These are phyloP conservation scores for Yamadazyma scolyti DNA, from an alignment of 805 yeast species.

Conservation along the genomic window DNA sequence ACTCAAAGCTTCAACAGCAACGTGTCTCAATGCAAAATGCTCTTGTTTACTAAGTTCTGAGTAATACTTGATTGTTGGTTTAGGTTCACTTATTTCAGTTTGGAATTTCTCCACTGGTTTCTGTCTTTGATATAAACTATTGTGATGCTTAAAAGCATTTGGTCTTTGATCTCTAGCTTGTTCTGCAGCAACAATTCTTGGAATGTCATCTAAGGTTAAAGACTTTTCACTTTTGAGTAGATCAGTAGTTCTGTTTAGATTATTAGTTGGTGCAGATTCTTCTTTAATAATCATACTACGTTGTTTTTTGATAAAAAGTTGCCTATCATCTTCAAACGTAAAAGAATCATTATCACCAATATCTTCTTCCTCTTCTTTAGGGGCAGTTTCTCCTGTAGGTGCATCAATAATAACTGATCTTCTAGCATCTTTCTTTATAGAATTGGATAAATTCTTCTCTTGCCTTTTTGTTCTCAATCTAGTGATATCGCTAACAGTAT, in stretches of 20 bases:
- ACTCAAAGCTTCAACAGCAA: slow-evolving; percentile 52
- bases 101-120: slow-evolving; percentile 7
- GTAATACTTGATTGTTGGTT: slow-evolving; percentile 41
- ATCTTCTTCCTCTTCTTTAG: slow-evolving; percentile 11
- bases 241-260: slow-evolving; percentile 62
- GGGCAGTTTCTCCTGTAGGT: slow-evolving; percentile 44
- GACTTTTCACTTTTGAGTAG: slow-evolving; percentile 77
- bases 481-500: slow-evolving; percentile 62
- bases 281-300: slow-evolving; percentile 28
- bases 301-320: slow-evolving; percentile 16
- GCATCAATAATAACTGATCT: slow-evolving; percentile 64
- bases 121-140: slow-evolving; percentile 37
- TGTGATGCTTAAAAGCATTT: slow-evolving; percentile 84
- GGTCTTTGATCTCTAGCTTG: slow-evolving; percentile 93
- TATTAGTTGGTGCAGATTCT: slow-evolving; percentile 38
- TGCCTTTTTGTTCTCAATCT: slow-evolving; percentile 72
- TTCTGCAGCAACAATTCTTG: slow-evolving; percentile 94
- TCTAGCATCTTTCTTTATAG: slow-evolving; percentile 59
- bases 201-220: slow-evolving; percentile 91
- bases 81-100: slow-evolving; percentile 3
- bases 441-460: slow-evolving; percentile 49
- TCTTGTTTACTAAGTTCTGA: slow-evolving; percentile 61
- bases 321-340: slow-evolving; percentile 21
- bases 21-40: slow-evolving; percentile 54
- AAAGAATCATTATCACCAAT: slow-evolving; percentile 17